phyloP scores from a whole-genome alignment of 192 early-diverging fungal genomes.

The Umbelopsis sp. region DNA sequence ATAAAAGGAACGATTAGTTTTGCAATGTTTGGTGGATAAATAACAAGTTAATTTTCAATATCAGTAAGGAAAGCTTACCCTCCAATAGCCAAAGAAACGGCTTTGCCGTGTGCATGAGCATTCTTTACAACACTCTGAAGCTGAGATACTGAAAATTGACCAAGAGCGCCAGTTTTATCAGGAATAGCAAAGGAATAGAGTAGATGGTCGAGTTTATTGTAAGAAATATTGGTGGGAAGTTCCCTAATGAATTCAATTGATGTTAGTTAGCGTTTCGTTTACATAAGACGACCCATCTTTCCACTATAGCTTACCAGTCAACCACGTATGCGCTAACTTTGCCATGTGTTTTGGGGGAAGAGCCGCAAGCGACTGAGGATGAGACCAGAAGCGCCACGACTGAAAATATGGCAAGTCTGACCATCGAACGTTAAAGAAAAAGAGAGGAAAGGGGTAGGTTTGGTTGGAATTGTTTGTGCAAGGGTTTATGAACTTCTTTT shows the following conservation, averaged over 20 bases:
- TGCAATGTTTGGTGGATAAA: no score
- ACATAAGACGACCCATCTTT: no score
- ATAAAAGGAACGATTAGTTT: neutral
- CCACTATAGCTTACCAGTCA: neutral
- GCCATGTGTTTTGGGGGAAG: neutral
- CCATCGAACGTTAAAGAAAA: neutral
- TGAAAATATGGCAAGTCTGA: neutral
- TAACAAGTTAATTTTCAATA: no score
- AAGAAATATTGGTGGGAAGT: constrained; percentile 35
- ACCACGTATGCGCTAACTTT: neutral
- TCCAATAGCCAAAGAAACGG: constrained; percentile 34
- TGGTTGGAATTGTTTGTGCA: neutral
- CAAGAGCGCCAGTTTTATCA: constrained; percentile 25
- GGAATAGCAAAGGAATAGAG: constrained; percentile 60
- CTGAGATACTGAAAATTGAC: constrained; percentile 20
- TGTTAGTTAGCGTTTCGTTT: neutral
- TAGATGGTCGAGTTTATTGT: constrained; percentile 55
- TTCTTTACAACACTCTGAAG: constrained; percentile 27
- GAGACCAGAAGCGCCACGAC: neutral
- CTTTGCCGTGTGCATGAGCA: constrained; percentile 28
- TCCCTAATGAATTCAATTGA: constrained; percentile 13
- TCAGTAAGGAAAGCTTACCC: constrained; percentile 28
- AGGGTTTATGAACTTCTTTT: no score
- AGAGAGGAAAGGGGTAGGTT: constrained; percentile 7
- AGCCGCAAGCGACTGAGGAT: neutral